Conservation (phyloP, 345 rosid species). For the Carallia pectinifolia region DNA sequence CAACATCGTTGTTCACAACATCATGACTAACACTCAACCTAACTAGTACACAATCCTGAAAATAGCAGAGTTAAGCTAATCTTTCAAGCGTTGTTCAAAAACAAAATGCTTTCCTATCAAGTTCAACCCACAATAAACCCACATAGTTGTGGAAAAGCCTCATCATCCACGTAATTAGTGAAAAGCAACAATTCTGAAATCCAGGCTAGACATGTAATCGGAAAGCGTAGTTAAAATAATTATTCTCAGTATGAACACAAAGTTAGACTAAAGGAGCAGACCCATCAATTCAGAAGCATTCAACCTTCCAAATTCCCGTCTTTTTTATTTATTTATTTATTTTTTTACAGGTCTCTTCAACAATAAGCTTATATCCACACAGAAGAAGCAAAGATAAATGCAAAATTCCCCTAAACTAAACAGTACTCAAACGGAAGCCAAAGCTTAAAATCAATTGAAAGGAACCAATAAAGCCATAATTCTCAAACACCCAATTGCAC, state of each 20-base stretch:
- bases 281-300: not conserved
- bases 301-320: too few relatives aligned
- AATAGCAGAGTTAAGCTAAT: not conserved
- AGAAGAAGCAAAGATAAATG: not conserved
- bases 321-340: too few relatives aligned
- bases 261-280: not conserved
- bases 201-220: too few relatives aligned
- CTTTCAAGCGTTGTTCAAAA: too few relatives aligned
- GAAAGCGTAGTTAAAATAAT: too few relatives aligned
- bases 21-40: not conserved
- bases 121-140: too few relatives aligned
- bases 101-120: too few relatives aligned
- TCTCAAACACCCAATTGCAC: not conserved
- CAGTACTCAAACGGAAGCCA: not conserved
- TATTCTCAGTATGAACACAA: not conserved
- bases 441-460: not conserved
- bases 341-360: too few relatives aligned
- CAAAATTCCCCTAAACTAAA: not conserved
- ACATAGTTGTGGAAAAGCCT: too few relatives aligned
- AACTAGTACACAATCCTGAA: not conserved
- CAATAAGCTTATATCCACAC: too few relatives aligned
- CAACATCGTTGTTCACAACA: not conserved
- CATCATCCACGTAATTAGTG: too few relatives aligned
- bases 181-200: too few relatives aligned
- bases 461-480: not conserved